These are phyloP conservation scores for Diaporthe batatas DNA, from an alignment of 2,329 filamentous ascomycete species.

Conservation along the genomic window DNA sequence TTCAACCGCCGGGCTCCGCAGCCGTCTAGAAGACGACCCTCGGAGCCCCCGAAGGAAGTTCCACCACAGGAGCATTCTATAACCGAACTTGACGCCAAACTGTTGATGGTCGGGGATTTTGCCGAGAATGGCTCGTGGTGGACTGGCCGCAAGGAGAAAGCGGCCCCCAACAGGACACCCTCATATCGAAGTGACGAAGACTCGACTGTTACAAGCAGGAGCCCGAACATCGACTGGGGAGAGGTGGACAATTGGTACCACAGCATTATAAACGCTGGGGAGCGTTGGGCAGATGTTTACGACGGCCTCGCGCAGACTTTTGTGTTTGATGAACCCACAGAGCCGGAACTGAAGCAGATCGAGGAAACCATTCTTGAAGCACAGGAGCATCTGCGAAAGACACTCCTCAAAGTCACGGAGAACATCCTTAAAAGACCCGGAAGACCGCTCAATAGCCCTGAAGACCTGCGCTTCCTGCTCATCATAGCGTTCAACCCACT, in stretches of 20 bases:
- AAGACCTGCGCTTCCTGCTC: constrained; percentile 82
- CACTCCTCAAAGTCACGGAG: constrained; percentile 83
- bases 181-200: constrained; percentile 52
- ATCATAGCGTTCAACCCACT: constrained; percentile 85
- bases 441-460: constrained; percentile 74
- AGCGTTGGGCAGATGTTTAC: constrained; percentile 74
- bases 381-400: constrained; percentile 76
- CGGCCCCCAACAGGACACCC: constrained; percentile 50
- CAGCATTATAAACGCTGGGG: constrained; percentile 75
- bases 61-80: constrained; percentile 57
- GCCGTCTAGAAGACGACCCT: constrained; percentile 48
- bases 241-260: constrained; percentile 81
- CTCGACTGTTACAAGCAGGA: constrained; percentile 67
- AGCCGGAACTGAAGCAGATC: constrained; percentile 57
- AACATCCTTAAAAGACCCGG: constrained; percentile 84
- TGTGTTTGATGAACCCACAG: constrained; percentile 47
- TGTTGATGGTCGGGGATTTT: constrained; percentile 79
- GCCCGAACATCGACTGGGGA: constrained; percentile 81
- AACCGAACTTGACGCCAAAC: constrained; percentile 79
- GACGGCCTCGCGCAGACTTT: constrained; percentile 59
- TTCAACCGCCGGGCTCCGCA: constrained; percentile 48
- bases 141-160: constrained; percentile 71
- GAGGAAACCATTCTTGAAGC: constrained; percentile 66
- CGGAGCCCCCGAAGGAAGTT: constrained; percentile 52
- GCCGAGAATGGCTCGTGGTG: constrained; percentile 88